Base-by-base conservation (phyloP, 495 filamentous ascomycete species). In the Xanthoparmelia taractica region DNA sequence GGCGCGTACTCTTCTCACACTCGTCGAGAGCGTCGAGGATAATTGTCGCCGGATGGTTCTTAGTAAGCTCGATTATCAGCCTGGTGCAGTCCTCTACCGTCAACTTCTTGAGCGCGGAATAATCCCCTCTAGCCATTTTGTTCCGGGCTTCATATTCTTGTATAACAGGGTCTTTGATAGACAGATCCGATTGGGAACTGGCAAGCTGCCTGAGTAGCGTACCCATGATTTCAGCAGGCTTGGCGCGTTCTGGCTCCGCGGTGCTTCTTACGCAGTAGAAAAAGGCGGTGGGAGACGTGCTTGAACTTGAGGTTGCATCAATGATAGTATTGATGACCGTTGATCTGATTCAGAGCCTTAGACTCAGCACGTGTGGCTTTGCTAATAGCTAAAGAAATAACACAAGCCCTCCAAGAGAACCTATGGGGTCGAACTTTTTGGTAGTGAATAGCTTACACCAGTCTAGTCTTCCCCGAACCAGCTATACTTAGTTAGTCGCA, bases 1-100 rank as follows among this genome's bases (percentile, higher is more conserved):
- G 60, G n/a, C 76, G 68, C 20, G 63, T 66, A 20, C 57, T 60
- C 2, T 67, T 58, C 43, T 80, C 67, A 56, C 73, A 76, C 63
- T 82, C 78, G 60, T 80, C 77, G 13, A 81, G 58, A 23, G 76
- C 79, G 66, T 81, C 78, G 29, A 81, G 73, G 4, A 81, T 66
- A 12, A 80, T 77, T 6, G 72, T 67, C 11, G 57, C 54, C 13
- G 59, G 20, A 34, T 66, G 64, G 29, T 67, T 41, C 31, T 69
- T 61, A 12, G 68, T n/a, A 10, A 66, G 64, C 13, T 61, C 60
- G 0, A 69, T 47, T 23, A 74, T 70, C 8, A 71, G 61, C 5
- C 67, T 63, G 56, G 67, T 69, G 59, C 70, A 72, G n/a, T 67
- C 55, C 1, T 67, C 38, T 7, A 68, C 59, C 47, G 57, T 66